phyloP scores from a whole-genome alignment of 176 grass and related monocot species.

The Luzula sylvatica region DNA sequence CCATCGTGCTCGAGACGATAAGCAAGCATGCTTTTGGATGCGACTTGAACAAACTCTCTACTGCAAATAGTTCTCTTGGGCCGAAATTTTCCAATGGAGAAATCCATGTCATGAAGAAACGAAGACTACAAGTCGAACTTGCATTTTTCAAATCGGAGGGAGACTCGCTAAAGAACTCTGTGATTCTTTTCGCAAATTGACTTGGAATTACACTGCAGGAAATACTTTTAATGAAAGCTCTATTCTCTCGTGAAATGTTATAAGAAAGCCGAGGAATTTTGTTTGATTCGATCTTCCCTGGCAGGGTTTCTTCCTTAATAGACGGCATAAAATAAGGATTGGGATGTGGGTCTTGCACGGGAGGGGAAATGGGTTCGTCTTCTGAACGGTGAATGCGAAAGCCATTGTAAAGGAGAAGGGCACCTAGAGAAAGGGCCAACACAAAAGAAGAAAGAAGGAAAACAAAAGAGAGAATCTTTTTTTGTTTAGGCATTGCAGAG shows the following conservation, averaged over 20 bases:
- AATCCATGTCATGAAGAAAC: conserved; percentile 87
- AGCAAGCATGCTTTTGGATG: conserved; percentile 66
- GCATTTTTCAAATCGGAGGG: conserved; percentile 3
- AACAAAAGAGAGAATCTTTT: conserved; percentile 7
- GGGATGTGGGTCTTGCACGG: neutral
- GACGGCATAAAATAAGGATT: neutral
- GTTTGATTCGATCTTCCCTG: neutral
- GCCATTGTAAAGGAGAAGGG: conserved; percentile 15
- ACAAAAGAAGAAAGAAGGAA: conserved; percentile 7
- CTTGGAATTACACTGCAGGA: conserved; percentile 10
- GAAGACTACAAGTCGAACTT: conserved; percentile 20
- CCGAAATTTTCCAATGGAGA: conserved; percentile 49
- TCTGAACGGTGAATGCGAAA: neutral
- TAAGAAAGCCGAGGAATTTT: neutral
- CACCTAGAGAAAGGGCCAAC: conserved; percentile 4
- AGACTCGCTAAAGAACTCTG: conserved; percentile 30
- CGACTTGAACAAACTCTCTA: conserved; percentile 83
- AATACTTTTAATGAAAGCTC: conserved; percentile 15
- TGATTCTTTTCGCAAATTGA: conserved; percentile 32
- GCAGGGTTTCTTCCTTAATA: conserved; percentile 4
- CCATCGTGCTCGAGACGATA: conserved; percentile 61
- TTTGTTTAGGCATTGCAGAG: conserved; percentile 13
- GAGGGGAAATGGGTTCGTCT: neutral
- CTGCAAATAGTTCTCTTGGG: conserved; percentile 41
- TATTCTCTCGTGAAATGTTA: conserved; percentile 23